Conservation (phyloP, 371 early-diverging fungal species). For the Syncephalastrum racemosum region DNA sequence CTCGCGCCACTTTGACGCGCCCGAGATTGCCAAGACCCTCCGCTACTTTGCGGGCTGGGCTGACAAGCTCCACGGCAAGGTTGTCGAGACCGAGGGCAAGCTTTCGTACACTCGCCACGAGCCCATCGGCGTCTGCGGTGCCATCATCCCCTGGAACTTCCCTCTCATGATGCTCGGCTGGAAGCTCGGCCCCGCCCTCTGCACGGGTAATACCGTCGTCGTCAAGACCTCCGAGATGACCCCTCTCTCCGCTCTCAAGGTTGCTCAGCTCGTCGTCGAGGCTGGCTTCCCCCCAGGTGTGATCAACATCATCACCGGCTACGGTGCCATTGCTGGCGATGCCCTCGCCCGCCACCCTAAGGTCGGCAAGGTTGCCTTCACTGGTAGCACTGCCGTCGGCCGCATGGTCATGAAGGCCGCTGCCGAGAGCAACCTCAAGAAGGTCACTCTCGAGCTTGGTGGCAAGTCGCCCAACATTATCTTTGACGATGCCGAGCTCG, state of each 20-base stretch:
- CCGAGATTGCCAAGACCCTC: slow-evolving; percentile 47
- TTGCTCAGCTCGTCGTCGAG: slow-evolving; percentile 49
- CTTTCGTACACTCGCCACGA: slow-evolving; percentile 73
- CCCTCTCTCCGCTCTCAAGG: slow-evolving; percentile 49
- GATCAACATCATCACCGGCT: slow-evolving; percentile 69
- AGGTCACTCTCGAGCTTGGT: slow-evolving; percentile 79
- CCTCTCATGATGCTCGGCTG: slow-evolving; percentile 77
- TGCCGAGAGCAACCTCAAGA: slow-evolving; percentile 74
- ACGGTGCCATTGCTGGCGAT: slow-evolving; percentile 43
- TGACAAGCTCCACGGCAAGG: slow-evolving; percentile 72
- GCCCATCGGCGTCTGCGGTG: slow-evolving; percentile 80
- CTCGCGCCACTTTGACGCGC: slow-evolving; percentile 59
- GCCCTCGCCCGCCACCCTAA: slow-evolving; percentile 37
- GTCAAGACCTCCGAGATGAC: slow-evolving; percentile 87
- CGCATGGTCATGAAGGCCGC: slow-evolving; percentile 56
- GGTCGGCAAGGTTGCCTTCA: slow-evolving; percentile 66
- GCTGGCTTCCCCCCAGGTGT: slow-evolving; percentile 68
- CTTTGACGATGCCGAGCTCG: slow-evolving; percentile 85
- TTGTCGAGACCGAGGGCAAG: slow-evolving; percentile 42
- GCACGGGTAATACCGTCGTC: slow-evolving; percentile 81
- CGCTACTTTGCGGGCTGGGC: slow-evolving; percentile 82
- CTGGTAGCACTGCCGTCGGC: slow-evolving; percentile 61
- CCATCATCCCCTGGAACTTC: slow-evolving; percentile 87
- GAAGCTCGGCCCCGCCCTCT: slow-evolving; percentile 90
- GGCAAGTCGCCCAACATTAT: slow-evolving; percentile 91